Base-by-base conservation (phyloP, 2,329 filamentous ascomycete species). In the Aspergillus tanneri region DNA sequence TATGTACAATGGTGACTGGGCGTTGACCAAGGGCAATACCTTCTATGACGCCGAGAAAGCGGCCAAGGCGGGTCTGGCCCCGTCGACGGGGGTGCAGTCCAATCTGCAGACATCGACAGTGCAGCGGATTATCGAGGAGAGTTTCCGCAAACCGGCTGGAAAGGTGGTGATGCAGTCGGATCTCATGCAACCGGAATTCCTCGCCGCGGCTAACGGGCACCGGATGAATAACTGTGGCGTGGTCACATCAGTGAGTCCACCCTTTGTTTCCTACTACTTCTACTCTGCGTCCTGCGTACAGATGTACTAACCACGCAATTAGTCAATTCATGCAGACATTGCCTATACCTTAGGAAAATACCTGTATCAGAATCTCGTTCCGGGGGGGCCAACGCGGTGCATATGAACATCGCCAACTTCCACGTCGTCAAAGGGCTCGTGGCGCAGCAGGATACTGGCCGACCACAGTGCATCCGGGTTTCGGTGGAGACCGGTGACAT, bases 1-100 rank as follows among this genome's bases (percentile, higher is more conserved):
- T 16, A 81, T 84, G 62, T 87, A 87, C 65, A 75, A 78, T 53
- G 85, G 87, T 50, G 84, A 89, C 66, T 90, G 86, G 84, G 80
- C 77, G 32, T 69, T 89, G 32, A 83, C 78, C 49, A 90, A 90
- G 74, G 84, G 76, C 47, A 80, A 86, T 25, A 34, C 40, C 9
- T 43, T 32, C 40, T 41, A 27, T 12, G 9, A 27, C 16, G n/a
- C 11, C 9, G 16, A 27, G 12, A 27, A 35, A 18, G 14, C 14
- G 21, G 10, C 16, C 25, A 34, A n/a, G 23, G 3, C 3, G n/a
- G n/a, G 22, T 12, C 16, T 18, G 21, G 11, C 3, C 21, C 43
- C 14, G 43, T 16, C n/a, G n/a, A n/a, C n/a, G n/a, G n/a, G n/a
- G n/a, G n/a, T n/a, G n/a, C n/a, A n/a, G 22, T 35, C 28, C 4